Conservation (phyloP, 2,329 filamentous ascomycete species). For the Penicillium verrucosum region DNA sequence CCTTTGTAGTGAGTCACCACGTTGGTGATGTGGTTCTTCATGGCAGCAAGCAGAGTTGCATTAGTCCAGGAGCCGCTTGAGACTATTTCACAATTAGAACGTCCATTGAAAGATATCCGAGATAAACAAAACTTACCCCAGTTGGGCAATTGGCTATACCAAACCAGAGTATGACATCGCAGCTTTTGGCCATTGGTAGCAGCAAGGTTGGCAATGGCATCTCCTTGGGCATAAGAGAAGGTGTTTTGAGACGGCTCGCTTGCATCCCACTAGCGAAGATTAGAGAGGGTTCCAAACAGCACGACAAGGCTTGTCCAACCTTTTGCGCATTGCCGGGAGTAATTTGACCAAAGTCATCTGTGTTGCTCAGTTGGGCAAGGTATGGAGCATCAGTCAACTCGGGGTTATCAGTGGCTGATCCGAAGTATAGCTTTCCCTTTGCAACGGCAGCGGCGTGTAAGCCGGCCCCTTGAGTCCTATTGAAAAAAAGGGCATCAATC, state of each 20-base stretch:
- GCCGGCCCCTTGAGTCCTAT: conserved; percentile 23
- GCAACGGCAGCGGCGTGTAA: conserved; percentile 45
- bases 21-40: conserved; percentile 48
- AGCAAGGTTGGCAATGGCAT: conserved; percentile 46
- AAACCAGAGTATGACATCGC: conserved; percentile 61
- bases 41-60: conserved; percentile 53
- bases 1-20: conserved; percentile 37
- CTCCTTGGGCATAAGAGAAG: conserved; percentile 59
- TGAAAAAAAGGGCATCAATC: neutral
- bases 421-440: conserved; percentile 55
- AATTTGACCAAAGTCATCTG: conserved; percentile 61
- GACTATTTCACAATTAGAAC: conserved; percentile 29
- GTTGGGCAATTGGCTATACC: conserved; percentile 47
- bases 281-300: neutral
- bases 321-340: conserved; percentile 64
- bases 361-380: conserved; percentile 55
- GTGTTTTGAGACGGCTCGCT: conserved; percentile 56
- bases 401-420: conserved; percentile 58
- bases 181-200: conserved; percentile 47
- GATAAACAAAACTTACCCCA: conserved; percentile 49
- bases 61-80: conserved; percentile 55
- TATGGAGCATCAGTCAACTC: conserved; percentile 56
- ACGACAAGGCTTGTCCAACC: conserved; percentile 16
- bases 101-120: too few species aligned
- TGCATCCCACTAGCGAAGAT: conserved; percentile 53